Base-by-base conservation (phyloP, 352 stramenopile genomes). In the Achlya hypogyna region DNA sequence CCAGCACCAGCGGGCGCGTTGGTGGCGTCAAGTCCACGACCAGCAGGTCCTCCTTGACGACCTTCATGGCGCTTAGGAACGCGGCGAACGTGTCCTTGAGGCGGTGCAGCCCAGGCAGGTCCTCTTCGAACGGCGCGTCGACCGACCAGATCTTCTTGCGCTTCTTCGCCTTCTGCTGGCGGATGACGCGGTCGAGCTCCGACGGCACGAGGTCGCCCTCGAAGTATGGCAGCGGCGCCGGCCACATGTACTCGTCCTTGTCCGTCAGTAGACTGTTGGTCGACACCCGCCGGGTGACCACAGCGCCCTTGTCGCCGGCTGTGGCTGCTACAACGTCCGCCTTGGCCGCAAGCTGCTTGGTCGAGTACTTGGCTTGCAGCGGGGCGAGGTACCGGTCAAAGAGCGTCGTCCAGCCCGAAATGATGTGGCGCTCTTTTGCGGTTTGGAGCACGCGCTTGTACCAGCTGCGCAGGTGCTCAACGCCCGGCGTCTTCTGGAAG, bases 401-500 rank as follows among this genome's bases (percentile, higher is more conserved):
- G 31, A 89, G 72, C 8, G 75, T 92, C 28, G 78, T 81, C 79
- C 80, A 92, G 49, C 65, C 70, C 20, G 73, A 71, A 28, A 94
- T 82, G 63, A 94, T 94, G 8, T 72, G 66, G n/a, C 69, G 67
- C 2, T 77, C 65, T 53, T 91, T 76, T 0, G 81, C 79, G 69
- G 86, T 87, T 3, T 64, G 51, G 10, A 99, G 72, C 49, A 97
- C 82, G 20, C 78, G 75, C 63, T 89, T 84, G 74, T 99, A 99
- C 96, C 96, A 99, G 18, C 77, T 66, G 34, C 89, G 84, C 34
- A 99, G 76, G 51, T 97, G 90, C 45, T 98, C 94, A 31, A 87
- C 79, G 45, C 85, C 97, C 5, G 96, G 96, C 5, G 93, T 98
- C 56, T 96, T 89, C 75, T 99, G 96, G 70, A 98, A 96, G 16